Evolutionary conservation across 148 eudicot genomes (phyloP).

Genomic region (Cornus florida): DNA sequence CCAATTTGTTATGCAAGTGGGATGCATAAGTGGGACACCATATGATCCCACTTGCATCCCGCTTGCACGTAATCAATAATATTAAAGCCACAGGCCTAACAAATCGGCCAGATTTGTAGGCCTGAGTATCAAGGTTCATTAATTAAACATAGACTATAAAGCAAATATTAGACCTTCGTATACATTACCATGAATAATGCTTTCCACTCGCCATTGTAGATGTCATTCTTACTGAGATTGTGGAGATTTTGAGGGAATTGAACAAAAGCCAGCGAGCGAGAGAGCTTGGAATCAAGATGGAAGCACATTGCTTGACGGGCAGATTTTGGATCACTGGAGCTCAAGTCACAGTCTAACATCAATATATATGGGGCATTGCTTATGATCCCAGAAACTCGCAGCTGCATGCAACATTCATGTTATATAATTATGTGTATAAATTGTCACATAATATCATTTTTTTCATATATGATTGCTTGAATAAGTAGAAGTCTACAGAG

Average conservation of each 20-base stretch:
- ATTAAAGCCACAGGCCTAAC: no score
- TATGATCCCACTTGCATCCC: no score
- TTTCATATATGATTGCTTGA: no score
- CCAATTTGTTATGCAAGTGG: no score
- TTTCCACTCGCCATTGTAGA: constrained; percentile 47
- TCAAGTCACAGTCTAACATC: constrained; percentile 68
- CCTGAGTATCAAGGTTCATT: no score
- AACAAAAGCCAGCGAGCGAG: constrained; percentile 45
- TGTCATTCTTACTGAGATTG: constrained; percentile 39
- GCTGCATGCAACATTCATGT: constrained; percentile 27
- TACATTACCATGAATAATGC: neutral
- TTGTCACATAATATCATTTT: no score
- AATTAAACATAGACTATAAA: no score
- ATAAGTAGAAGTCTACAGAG: neutral
- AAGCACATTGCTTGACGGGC: constrained; percentile 75
- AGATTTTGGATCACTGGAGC: constrained; percentile 52
- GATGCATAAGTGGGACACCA: no score
- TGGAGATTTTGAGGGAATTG: constrained; percentile 60
- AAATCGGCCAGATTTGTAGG: no score
- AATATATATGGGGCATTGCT: constrained; percentile 62
- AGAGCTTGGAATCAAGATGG: constrained; percentile 43
- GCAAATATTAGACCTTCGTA: no score
- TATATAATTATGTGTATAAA: no score
- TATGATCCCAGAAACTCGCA: constrained; percentile 51
- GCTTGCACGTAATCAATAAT: no score